Base-by-base conservation (phyloP, 1,284 basidiomycete genomes). In the Papiliotrema laurentii region DNA sequence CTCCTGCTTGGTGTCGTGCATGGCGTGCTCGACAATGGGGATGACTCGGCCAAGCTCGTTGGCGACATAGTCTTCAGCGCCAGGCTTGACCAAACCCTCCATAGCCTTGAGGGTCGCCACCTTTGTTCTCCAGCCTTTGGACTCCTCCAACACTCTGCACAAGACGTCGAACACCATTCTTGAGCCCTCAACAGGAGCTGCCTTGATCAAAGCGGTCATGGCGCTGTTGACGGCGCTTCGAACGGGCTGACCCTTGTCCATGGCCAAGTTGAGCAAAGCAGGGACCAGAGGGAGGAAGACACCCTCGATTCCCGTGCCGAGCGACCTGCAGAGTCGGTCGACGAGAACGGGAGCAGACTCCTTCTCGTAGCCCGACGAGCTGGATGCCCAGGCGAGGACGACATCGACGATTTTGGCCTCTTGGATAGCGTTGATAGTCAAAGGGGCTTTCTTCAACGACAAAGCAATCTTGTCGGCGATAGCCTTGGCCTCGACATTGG, bases 1-100 rank as follows among this genome's bases (percentile, higher is more conserved):
- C 80, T 98, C 94, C 59, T 83, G 76, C 75, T 97, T 98, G 59
- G 94, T 97, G 75, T 98, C 94, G 71, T 96, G 91, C 92, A 98
- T 94, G 13, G 90, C 84, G 42, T 77, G 78, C 68, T 96, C 92
- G 26, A 98, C 83, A 62, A 85, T 85, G 14, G 93, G 94, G 43
- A 97, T 82, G 41, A 89, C 83, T 31, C 79, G 76, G 18, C 84
- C 92, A 33, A 98, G 79, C 69, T 94, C 84, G 45, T 83, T 82
- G 37, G 90, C 92, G 47, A 97, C 85, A 62, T 83, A 83, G 56
- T 92, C 89, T 63, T 82, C 83, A 18, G 87, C 82, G 11, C 81
- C 78, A 37, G 78, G 76, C 60, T 77, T 76, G 42, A 87, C 85
- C 56, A 91, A 84, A 42, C 75, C 76, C 68, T 83, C 86, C 66